phyloP scores from a whole-genome alignment of 108 stramenopile genomes.

The Poteriospumella lacustris region DNA sequence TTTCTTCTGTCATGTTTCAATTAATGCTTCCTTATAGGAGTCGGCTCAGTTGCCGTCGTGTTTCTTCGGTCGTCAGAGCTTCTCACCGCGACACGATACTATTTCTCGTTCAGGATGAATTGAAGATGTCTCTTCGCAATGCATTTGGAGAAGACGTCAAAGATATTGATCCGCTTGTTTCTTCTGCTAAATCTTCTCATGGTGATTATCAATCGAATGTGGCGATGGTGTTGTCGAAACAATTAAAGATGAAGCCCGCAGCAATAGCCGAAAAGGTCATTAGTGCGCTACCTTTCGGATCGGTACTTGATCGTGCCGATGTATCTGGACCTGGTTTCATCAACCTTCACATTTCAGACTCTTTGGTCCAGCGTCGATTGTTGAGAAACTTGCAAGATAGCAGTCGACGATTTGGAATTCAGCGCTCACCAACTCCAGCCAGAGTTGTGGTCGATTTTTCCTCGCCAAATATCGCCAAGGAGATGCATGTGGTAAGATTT shows the following conservation, averaged over 20 bases:
- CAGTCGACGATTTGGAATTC: constrained; percentile 36
- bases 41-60: no score
- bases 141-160: no score
- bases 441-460: constrained; percentile 91
- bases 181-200: background rate
- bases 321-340: constrained; percentile 47
- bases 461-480: constrained; percentile 99
- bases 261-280: constrained; percentile 41
- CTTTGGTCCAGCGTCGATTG: constrained; percentile 62
- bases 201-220: constrained; percentile 56
- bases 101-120: no score
- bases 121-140: no score
- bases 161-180: constrained; percentile 1
- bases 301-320: background rate
- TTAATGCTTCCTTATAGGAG: no score
- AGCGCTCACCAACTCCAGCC: background rate
- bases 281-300: background rate
- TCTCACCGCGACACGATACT: no score
- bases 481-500: constrained; percentile 89
- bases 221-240: constrained; percentile 47
- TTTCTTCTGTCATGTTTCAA: no score
- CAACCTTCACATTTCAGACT: constrained; percentile 72
- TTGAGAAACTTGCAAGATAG: constrained; percentile 42
- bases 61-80: no score
- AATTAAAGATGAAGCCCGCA: constrained; percentile 35